Base-by-base conservation (phyloP, 441 rosid species). In the Macaranga tanarius region DNA sequence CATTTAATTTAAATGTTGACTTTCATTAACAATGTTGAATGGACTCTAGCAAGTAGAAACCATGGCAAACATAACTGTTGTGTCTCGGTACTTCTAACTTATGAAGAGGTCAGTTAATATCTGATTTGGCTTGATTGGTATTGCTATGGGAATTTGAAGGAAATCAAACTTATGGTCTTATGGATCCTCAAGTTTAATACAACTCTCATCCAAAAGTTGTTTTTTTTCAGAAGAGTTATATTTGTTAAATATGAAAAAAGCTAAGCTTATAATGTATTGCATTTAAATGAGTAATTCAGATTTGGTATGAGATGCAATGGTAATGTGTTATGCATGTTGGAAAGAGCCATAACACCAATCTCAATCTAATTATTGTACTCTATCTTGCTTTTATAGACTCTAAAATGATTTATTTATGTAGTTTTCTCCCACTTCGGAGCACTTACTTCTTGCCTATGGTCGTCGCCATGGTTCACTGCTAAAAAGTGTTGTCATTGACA, bases 361-460 rank as follows among this genome's bases (percentile, higher is more conserved):
- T 44, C 15, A 20, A 62, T 25, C 52, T 22, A 42, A 20, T 31
- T 62, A 15, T 3, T 42, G 11, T 6, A 44, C 12, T 42, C 5
- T 22, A 12, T 22, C 12, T 22, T 50, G 63, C 19, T 40, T 38
- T 66, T 17, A 67, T 20, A 64, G 25, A 20, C 10, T n/a, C 16
- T 4, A 7, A 5, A 6, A n/a, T 6, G 38, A 22, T 22, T 67
- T 60, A 7, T 26, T 26, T 54, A 40, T 86, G 85, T 84, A 92
- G 92, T 90, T 92, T 76, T 90, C 97, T 48, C 97, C 95, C 19
- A 87, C 96, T 16, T 90, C 93, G 3, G 95, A 92, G 86, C 96
- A 90, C 65, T 74, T 90, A 76, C 74, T 92, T 56, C 89, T 92
- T 75, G 95, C 95, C 42, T 92, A 92, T 77, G 97, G 97, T 10